Conservation (phyloP, 1,284 basidiomycete genomes). For the Fomitopsis palustris region DNA sequence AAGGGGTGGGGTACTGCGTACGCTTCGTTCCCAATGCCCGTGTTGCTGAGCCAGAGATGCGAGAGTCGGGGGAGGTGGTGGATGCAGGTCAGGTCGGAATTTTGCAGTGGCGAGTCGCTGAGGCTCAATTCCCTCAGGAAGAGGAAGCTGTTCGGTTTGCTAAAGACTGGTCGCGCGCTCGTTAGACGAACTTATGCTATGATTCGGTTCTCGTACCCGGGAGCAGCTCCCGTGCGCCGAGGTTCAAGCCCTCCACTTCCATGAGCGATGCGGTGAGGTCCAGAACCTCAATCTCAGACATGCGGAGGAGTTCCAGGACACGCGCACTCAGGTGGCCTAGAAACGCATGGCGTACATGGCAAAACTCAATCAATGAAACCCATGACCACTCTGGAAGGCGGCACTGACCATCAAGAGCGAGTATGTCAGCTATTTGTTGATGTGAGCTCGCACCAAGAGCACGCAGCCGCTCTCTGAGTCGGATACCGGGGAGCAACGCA, state of each 20-base stretch:
- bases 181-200: not conserved
- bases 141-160: constrained; percentile 46
- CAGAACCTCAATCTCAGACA: constrained; percentile 22
- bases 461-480: constrained; percentile 39
- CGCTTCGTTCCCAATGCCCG: constrained; percentile 60
- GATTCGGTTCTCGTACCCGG: constrained; percentile 32
- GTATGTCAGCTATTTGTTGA: constrained; percentile 41
- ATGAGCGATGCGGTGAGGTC: constrained; percentile 41
- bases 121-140: constrained; percentile 49
- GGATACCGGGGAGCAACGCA: constrained; percentile 40
- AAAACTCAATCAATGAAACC: no score
- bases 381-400: not conserved
- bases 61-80: constrained; percentile 50
- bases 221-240: constrained; percentile 38
- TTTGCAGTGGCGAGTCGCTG: constrained; percentile 38
- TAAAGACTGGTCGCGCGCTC: constrained; percentile 39
- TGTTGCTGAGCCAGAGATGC: constrained; percentile 47
- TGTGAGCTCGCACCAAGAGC: constrained; percentile 31
- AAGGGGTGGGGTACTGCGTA: constrained; percentile 23
- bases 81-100: constrained; percentile 48
- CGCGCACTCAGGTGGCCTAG: constrained; percentile 22
- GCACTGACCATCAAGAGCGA: constrained; percentile 37
- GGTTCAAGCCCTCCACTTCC: constrained; percentile 46
- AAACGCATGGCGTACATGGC: not conserved
- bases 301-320: constrained; percentile 22